phyloP scores from a whole-genome alignment of 208 protist species.

The Trichomonas vaginalis region DNA sequence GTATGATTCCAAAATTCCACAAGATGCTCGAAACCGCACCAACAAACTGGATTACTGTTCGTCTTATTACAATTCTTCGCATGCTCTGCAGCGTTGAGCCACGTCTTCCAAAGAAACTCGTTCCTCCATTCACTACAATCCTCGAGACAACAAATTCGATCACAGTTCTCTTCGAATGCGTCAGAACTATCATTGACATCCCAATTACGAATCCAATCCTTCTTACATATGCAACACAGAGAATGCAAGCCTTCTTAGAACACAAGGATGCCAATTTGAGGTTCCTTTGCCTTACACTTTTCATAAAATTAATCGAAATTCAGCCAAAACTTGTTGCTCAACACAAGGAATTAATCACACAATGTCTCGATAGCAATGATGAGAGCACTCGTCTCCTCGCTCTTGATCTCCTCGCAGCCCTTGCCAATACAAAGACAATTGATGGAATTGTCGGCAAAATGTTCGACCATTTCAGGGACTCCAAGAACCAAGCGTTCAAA shows the following conservation, averaged over 20 bases:
- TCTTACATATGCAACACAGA: not conserved
- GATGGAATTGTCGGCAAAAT: not conserved
- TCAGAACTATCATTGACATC: not conserved
- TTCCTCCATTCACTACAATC: not conserved
- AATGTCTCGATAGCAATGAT: not conserved
- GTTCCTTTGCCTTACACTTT: not conserved
- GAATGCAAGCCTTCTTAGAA: not conserved
- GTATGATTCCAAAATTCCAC: not conserved
- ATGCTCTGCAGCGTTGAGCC: not conserved
- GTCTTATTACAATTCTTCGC: not conserved
- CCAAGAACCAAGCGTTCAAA: not conserved
- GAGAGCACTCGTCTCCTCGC: not conserved
- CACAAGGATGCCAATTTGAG: not conserved
- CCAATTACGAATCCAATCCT: not conserved
- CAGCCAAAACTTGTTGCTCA: not conserved
- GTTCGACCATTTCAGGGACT: not conserved
- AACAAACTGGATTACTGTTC: not conserved
- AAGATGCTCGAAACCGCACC: not conserved
- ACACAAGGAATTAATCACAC: not conserved
- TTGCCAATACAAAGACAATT: not conserved
- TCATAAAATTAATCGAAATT: not conserved
- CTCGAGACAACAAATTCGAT: not conserved
- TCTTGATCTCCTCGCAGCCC: not conserved
- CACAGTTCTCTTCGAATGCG: not conserved
- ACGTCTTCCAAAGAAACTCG: not conserved